These are phyloP conservation scores for Abelmoschus esculentus DNA, from an alignment of 345 rosid genomes.

Conservation along the genomic window DNA sequence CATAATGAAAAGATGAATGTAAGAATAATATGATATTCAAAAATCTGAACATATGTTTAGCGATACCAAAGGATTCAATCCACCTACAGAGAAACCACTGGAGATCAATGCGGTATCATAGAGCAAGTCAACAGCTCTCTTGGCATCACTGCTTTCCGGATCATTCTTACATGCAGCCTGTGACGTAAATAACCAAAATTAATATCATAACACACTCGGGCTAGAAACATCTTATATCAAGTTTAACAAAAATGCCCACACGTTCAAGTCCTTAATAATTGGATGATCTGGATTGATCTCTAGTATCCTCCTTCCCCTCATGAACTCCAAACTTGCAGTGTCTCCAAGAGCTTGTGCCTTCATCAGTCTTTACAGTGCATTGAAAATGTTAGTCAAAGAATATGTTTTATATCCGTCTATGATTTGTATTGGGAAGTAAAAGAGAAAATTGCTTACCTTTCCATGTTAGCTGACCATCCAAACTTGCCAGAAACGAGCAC, in stretches of 20 bases:
- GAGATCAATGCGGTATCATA: conserved; percentile 89
- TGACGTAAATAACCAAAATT: conserved; percentile 6
- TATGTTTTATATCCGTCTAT: neutral
- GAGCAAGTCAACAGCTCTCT: conserved; percentile 84
- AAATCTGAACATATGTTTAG: neutral
- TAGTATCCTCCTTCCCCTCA: conserved; percentile 92
- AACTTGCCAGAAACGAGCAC: conserved; percentile 98
- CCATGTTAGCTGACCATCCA: conserved; percentile 99
- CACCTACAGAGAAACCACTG: conserved; percentile 88
- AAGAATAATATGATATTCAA: neutral
- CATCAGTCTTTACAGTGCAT: conserved; percentile 58
- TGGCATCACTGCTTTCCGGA: conserved; percentile 73
- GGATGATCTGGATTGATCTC: conserved; percentile 97
- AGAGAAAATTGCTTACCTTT: conserved; percentile 46
- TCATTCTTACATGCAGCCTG: conserved; percentile 96
- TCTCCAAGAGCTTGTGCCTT: conserved; percentile 99
- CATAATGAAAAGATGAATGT: conserved; percentile 7
- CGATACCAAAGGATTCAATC: neutral
- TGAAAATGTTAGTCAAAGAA: conserved; percentile 1
- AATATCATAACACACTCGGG: neutral
- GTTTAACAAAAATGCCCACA: conserved; percentile 25
- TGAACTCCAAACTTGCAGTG: conserved; percentile 90
- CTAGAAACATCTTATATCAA: neutral
- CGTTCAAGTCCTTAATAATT: conserved; percentile 75
- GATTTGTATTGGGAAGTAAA: neutral